These are phyloP conservation scores for Serendipita vermifera DNA, from an alignment of 768 basidiomycete genomes.

Conservation along the genomic window DNA sequence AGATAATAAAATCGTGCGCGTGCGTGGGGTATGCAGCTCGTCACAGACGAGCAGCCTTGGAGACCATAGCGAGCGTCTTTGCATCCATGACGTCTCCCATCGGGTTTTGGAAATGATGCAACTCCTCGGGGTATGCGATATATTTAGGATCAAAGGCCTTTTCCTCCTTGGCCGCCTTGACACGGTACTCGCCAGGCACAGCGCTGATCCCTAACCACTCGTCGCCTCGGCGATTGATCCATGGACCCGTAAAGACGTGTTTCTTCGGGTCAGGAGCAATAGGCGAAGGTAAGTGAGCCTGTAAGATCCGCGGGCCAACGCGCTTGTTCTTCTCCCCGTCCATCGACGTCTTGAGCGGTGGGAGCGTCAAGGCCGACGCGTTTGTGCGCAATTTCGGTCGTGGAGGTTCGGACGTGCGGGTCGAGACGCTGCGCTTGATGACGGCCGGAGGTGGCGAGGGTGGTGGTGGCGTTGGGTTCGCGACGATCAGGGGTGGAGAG, in stretches of 20 bases:
- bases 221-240: neutral
- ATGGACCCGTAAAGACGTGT: constrained; percentile 1
- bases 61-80: neutral
- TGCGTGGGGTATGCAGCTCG: too few relatives aligned
- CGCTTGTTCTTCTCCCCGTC: neutral
- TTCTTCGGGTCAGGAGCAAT: constrained; percentile 5
- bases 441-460: neutral
- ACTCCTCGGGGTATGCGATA: neutral
- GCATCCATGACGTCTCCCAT: neutral
- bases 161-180: neutral
- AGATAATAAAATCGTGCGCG: too few relatives aligned
- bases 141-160: neutral
- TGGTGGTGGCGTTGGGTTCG: too few relatives aligned
- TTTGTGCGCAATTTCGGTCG: neutral
- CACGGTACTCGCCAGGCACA: neutral
- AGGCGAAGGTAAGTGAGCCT: neutral
- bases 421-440: neutral
- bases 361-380: neutral
- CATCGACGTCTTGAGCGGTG: neutral
- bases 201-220: constrained; percentile 6
- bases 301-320: neutral
- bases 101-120: neutral
- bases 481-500: too few relatives aligned
- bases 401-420: neutral
- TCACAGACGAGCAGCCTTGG: neutral